Conservation (phyloP, 2,329 filamentous ascomycete genomes). For the Biscogniauxia mediterranea region DNA sequence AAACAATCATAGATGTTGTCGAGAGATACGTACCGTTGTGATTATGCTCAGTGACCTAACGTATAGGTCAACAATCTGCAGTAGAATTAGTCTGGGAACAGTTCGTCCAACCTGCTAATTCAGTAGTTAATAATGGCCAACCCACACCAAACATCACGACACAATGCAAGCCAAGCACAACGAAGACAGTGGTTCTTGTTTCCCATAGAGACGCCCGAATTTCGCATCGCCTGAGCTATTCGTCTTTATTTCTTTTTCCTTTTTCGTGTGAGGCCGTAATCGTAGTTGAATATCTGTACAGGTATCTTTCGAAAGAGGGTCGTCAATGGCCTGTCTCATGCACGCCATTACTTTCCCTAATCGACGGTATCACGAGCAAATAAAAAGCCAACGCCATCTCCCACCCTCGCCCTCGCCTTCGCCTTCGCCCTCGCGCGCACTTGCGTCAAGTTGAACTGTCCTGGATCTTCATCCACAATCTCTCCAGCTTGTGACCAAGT, state of each 20-base stretch:
- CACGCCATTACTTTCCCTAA: conserved; percentile 2
- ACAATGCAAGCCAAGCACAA: neutral
- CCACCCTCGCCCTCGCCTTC: neutral
- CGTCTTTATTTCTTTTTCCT: neutral
- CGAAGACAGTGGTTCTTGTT: neutral
- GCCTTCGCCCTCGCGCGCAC: too few relatives aligned
- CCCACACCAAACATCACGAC: neutral
- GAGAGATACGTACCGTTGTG: too few relatives aligned
- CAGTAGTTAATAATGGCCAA: neutral
- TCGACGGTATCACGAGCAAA: conserved; percentile 13
- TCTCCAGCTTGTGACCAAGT: neutral
- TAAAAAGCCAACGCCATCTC: conserved; percentile 12
- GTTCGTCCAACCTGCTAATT: neutral
- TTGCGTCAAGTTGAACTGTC: neutral
- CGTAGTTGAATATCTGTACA: conserved; percentile 14
- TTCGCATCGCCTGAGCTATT: neutral
- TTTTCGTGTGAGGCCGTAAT: conserved; percentile 6
- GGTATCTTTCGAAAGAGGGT: conserved; percentile 4
- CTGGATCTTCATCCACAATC: neutral
- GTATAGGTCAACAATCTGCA: too few relatives aligned
- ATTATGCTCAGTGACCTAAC: too few relatives aligned
- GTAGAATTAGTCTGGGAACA: too few relatives aligned
- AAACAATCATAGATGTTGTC: too few relatives aligned
- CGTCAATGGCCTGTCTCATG: conserved; percentile 2
- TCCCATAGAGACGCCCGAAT: conserved; percentile 1